phyloP scores from a whole-genome alignment of 345 rosid genomes.

The Brassica cretica region DNA sequence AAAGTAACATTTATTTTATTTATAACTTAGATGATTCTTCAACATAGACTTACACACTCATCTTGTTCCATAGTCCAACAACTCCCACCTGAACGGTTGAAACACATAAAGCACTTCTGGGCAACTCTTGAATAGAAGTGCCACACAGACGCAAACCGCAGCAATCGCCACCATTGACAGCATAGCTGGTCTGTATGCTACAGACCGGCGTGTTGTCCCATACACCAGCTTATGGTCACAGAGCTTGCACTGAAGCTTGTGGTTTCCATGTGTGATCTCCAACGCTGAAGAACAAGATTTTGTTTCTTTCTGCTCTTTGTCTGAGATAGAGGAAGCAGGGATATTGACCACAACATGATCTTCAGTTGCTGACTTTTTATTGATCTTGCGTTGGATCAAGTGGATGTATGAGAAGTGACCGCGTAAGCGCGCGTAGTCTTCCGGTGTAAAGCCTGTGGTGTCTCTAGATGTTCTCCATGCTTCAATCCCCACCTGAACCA shows the following conservation, averaged over 20 bases:
- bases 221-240: constrained; percentile 65
- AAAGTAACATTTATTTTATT: constrained; percentile 14
- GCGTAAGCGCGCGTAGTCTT: constrained; percentile 93
- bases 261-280: constrained; percentile 53
- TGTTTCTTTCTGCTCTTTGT: constrained; percentile 38
- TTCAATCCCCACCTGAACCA: constrained; percentile 75
- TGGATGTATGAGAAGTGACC: constrained; percentile 97
- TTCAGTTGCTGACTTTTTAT: constrained; percentile 44
- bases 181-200: constrained; percentile 92
- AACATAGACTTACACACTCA: constrained; percentile 27
- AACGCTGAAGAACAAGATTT: constrained; percentile 56
- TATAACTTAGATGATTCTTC: constrained; percentile 22
- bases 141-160: constrained; percentile 97
- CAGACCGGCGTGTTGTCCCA: constrained; percentile 51
- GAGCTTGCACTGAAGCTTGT: constrained; percentile 56
- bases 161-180: constrained; percentile 94
- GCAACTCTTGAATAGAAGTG: constrained; percentile 91
- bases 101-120: constrained; percentile 90
- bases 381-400: constrained; percentile 79
- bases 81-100: constrained; percentile 98
- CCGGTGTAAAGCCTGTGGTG: constrained; percentile 90
- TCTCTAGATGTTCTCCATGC: constrained; percentile 91
- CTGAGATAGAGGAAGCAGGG: constrained; percentile 37
- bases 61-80: constrained; percentile 80
- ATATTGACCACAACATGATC: constrained; percentile 69